Evolutionary conservation across 306 rosid species (phyloP), one percentile per base, ranked within the genome.

Genomic region (Myrica gale): DNA sequence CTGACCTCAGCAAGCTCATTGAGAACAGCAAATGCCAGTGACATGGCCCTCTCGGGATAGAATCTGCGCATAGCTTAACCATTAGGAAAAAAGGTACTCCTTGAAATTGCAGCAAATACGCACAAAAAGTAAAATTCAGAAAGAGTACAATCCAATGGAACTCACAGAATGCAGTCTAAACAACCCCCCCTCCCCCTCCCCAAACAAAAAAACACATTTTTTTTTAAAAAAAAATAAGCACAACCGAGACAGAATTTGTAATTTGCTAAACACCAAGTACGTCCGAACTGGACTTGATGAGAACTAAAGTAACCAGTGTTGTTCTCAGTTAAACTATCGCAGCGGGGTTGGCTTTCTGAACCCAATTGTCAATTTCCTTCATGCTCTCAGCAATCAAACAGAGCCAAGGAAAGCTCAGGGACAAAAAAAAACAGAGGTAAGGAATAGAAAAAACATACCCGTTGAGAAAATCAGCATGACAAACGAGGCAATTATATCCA

Each of bases 1-100:
- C 93, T 81, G 53, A 92, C 99, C 99, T 92, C 86, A 51, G 87
- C 85, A 82, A 95, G 97, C 87, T 90, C 99, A 78, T 90, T 87
- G 72, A 92, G 88, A 82, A 92, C 88, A 72, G 77, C 84, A 83
- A 85, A 83, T 55, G 99, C 97, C 73, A 92, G 81, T 20, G 97
- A 84, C 86, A 86, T 74, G 43, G 93, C 87, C 60, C 82, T 89
- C 70, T 95, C 97, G 42, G 92, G 89, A 60, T 84, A 85, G 60
- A 90, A 95, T 84, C 99, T 95, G 92, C 85, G 85, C 42, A 56
- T 3, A 61, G 19, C 74, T 69, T 57, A 57, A 74, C 69, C 32
- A 47, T 67, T 19, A 73, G 60, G 19, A 47, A 23, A 50, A 54
- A 21, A 63, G 51, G 68, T 26, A 17, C 16, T 12, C 51, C 12